Base-by-base conservation (phyloP, 2,329 filamentous ascomycete genomes). In the Paecilomyces dactylethromorphus region DNA sequence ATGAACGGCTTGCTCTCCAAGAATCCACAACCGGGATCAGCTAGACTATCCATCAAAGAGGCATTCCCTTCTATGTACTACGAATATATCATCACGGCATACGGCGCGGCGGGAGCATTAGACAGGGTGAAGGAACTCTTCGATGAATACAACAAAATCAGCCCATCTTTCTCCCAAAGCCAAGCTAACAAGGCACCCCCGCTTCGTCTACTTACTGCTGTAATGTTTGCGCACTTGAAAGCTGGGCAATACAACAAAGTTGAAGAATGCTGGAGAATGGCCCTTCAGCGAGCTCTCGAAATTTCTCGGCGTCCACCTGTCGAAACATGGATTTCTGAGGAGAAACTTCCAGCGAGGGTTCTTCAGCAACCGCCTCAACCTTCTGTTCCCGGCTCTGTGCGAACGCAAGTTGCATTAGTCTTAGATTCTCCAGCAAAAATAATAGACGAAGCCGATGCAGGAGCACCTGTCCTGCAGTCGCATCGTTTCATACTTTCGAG, bases 221-320 rank as follows among this genome's bases (percentile, higher is more conserved):
- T 93, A 59, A 92, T 96, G 88, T 76, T 81, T 22, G 81, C 85
- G 0, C 82, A 89, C 67, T 76, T 85, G 51, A 76, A 80, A 56
- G 82, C 86, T 18, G 74, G 79, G 45, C 79, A 86, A 22, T 82
- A 85, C 63, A 76, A 82, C 4, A 80, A 84, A 56, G 85, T 93
- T 21, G 81, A 84, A 62, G 73, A 81, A 53, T 86, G 84, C 55
- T 96, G 91, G 91, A 64, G 82, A 1, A 71, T 87, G 26, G 81
- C 86, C 1, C 80, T 88, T 58, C 65, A 78, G 4, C 80, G 81
- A 60, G 83, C 82, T 1, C 74, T 80, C 57, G 73, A 77, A 39
- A 73, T 77, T 52, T 79, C 66, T 52, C 69, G 69, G 24, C 75
- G 66, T 10, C 71, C 77, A 2, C 67, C 68, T 1, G 64, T 73